Evolutionary conservation across 257 asterid genomes (phyloP), one percentile per base, ranked within the genome.

Genomic region (Fraxinus anomala): DNA sequence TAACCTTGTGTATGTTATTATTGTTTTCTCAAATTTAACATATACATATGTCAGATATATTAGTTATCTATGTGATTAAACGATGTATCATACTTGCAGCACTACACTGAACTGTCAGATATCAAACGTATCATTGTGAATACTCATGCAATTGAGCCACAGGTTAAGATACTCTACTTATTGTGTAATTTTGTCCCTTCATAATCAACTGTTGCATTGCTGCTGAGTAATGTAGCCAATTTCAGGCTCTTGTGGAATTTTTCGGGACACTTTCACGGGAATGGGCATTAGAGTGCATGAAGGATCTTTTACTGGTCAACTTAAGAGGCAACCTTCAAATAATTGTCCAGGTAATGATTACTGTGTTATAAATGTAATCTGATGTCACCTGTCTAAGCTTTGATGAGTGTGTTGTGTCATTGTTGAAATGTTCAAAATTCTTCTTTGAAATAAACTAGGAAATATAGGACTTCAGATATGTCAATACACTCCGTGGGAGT

Each of bases 61-160:
- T 42, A 42, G 4, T 11, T 42, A 42, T 12, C 16, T 11, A 12
- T 42, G 49, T 42, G 49, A 42, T 42, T 42, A 42, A 40, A 42
- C 65, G 31, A 47, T 76, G 65, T 77, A 7, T 30, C 44, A 6
- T 77, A 70, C 79, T 76, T 85, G 89, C 94, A 94, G 98, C 98
- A 94, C 80, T 94, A 94, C 80, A 70, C 91, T 12, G 98, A 92
- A 80, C 81, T 94, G 84, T 92, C 97, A 24, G 98, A 94, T 82
- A 83, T 94, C 84, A 94, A 94, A 86, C 97, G 97, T 73, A 92
- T 92, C 79, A 94, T 94, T 82, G 98, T 94, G 81, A 94, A 94
- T 77, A 94, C 98, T 74, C 98, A 94, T 92, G 98, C 98, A 76
- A 94, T 94, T 85, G 98, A 94, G 89, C 98, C 98, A 68, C 98